Evolutionary conservation across 2,329 filamentous ascomycete genomes (phyloP).

Genomic region (Stachybotrys chartarum): DNA sequence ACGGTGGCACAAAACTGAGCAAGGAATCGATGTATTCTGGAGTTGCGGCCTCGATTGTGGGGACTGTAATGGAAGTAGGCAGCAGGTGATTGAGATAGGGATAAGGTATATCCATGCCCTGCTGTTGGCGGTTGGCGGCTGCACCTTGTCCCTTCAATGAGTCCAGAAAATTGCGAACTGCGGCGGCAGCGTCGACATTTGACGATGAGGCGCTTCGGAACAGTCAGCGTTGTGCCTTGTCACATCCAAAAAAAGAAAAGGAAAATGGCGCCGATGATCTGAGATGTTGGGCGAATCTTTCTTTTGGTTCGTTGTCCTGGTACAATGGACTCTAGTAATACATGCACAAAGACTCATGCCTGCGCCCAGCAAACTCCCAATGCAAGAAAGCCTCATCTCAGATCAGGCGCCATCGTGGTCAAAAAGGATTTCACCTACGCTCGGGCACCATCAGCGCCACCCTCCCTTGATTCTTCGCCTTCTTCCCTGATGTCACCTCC

Average conservation of each 20-base stretch:
- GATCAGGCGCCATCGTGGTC: conserved; percentile 10
- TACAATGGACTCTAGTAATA: conserved; percentile 23
- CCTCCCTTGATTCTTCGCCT: conserved; percentile 80
- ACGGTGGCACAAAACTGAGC: conserved; percentile 70
- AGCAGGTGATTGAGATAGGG: conserved; percentile 84
- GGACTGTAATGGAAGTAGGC: conserved; percentile 67
- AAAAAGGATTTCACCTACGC: conserved; percentile 71
- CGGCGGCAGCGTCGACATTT: conserved; percentile 62
- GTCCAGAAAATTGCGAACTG: conserved; percentile 82
- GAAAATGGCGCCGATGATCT: neutral
- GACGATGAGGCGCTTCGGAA: conserved; percentile 50
- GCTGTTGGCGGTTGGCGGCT: conserved; percentile 26
- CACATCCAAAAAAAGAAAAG: neutral
- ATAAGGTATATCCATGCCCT: conserved; percentile 52
- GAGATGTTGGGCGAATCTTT: conserved; percentile 10
- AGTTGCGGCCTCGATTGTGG: conserved; percentile 60
- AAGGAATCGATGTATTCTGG: conserved; percentile 66
- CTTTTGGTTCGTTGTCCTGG: conserved; percentile 18
- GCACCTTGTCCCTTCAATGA: conserved; percentile 58
- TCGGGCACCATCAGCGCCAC: conserved; percentile 94
- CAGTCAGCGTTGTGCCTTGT: conserved; percentile 30
- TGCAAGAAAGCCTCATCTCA: neutral
- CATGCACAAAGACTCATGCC: conserved; percentile 10
- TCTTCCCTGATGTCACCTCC: conserved; percentile 89
- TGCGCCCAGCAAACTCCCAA: neutral